Conservation (phyloP, 768 basidiomycete genomes). For the Rhodotorula toruloides region DNA sequence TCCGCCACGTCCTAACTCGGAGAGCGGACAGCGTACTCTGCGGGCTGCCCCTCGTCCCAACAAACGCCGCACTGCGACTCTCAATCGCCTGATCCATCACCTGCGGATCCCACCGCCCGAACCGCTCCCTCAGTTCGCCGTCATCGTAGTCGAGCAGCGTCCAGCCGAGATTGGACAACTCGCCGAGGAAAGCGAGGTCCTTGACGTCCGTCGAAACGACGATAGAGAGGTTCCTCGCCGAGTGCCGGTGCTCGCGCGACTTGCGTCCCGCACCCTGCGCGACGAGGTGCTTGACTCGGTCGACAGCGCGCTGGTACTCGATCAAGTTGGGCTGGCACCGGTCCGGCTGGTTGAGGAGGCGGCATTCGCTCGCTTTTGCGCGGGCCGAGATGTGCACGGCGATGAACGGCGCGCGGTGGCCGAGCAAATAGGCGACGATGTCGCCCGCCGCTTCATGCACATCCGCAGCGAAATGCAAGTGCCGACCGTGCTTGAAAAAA, state of each 20-base stretch:
- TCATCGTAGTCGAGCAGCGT: conserved; percentile 35
- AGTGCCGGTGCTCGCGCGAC: conserved; percentile 31
- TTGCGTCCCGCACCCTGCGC: conserved; percentile 21
- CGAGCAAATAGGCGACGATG: conserved; percentile 30
- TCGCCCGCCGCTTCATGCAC: conserved; percentile 27
- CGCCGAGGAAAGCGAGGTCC: conserved; percentile 36
- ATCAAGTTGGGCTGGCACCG: conserved; percentile 16
- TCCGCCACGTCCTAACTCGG: conserved; percentile 28
- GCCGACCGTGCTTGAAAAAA: conserved; percentile 31
- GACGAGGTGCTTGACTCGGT: conserved; percentile 28
- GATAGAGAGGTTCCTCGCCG: conserved; percentile 20
- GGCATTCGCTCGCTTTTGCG: conserved; percentile 25
- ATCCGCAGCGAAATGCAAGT: conserved; percentile 32
- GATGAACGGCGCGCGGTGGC: conserved; percentile 26
- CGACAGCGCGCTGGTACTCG: conserved; percentile 27
- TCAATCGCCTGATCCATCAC: conserved; percentile 30
- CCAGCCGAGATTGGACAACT: conserved; percentile 33
- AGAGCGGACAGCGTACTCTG: conserved; percentile 29
- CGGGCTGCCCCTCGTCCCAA: conserved; percentile 33
- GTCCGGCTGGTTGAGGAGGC: conserved; percentile 23
- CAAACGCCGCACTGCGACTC: conserved; percentile 17
- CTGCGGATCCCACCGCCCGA: conserved; percentile 16
- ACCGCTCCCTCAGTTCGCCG: conserved; percentile 30
- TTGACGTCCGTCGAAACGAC: conserved; percentile 36
- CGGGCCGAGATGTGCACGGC: conserved; percentile 32